Percentiles rank a stretch among this genome's conserved stretches.
Evolutionary conservation across 2,329 filamentous ascomycete species (phyloP).

Genomic region (Bertia moriformis): DNA sequence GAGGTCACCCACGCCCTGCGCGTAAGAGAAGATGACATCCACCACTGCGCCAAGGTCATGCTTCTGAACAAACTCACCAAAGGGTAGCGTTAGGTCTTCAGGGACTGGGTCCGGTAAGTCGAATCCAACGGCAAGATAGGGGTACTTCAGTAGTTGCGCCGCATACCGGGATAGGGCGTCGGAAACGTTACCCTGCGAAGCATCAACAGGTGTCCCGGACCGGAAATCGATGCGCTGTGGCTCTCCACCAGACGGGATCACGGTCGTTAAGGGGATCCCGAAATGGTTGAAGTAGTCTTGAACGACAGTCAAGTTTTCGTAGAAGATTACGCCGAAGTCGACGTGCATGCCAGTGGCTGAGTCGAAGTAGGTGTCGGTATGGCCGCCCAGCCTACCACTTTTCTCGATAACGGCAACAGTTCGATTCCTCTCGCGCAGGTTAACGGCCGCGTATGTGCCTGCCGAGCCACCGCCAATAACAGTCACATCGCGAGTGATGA

Average conservation of each 20-base stretch:
- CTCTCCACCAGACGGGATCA: not conserved
- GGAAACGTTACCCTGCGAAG: not conserved
- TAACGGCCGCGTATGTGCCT: conserved; percentile 23
- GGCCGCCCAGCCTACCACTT: conserved; percentile 24
- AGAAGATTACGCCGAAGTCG: conserved; percentile 21
- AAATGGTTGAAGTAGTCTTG: conserved; percentile 27
- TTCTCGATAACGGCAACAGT: conserved; percentile 23
- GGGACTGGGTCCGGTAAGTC: conserved; percentile 26
- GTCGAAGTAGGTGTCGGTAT: conserved; percentile 29
- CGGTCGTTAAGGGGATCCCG: conserved; percentile 12
- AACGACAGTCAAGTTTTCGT: conserved; percentile 23
- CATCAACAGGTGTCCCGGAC: not conserved
- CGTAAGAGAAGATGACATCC: conserved; percentile 21
- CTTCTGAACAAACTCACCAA: conserved; percentile 29
- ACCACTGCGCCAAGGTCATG: conserved; percentile 26
- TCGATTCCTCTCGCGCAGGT: conserved; percentile 18
- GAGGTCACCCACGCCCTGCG: conserved; percentile 27
- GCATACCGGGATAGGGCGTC: not conserved
- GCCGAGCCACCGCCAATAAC: conserved; percentile 25
- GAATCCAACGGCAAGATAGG: conserved; percentile 24
- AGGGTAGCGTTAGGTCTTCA: conserved; percentile 28
- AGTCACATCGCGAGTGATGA: conserved; percentile 7
- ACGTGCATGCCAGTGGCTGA: conserved; percentile 13
- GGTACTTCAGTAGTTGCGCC: conserved; percentile 8
- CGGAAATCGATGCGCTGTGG: not conserved